Evolutionary conservation across 1,284 basidiomycete species (phyloP).

Genomic region (Puccinia hordei): DNA sequence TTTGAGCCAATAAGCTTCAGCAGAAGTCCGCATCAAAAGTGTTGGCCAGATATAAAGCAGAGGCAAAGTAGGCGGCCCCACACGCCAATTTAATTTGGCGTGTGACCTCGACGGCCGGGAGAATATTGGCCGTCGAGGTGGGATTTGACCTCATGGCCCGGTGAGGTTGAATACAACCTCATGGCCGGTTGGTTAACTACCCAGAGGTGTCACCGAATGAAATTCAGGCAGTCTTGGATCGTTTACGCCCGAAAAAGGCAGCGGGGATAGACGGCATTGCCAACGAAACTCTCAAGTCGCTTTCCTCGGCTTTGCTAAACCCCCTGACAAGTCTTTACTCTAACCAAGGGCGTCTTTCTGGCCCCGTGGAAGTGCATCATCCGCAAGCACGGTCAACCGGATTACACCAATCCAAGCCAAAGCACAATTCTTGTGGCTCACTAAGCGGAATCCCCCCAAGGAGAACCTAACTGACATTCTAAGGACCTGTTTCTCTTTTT

Average conservation of each 20-base stretch:
- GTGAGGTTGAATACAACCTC: too few species aligned
- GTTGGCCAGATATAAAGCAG: too few species aligned
- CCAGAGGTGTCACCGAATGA: background rate
- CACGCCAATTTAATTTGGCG: too few species aligned
- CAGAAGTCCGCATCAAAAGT: too few species aligned
- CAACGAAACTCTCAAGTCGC: constrained; percentile 3
- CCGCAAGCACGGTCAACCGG: background rate
- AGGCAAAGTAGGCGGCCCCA: too few species aligned
- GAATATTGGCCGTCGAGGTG: too few species aligned
- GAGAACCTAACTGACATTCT: background rate
- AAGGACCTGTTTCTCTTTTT: background rate
- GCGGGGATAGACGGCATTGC: constrained; percentile 9
- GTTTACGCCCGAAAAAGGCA: background rate
- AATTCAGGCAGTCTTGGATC: background rate
- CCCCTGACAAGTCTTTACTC: too few species aligned
- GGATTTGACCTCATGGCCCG: too few species aligned
- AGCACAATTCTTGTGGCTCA: background rate
- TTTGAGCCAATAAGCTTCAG: too few species aligned
- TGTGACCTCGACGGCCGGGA: too few species aligned
- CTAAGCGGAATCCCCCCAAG: background rate
- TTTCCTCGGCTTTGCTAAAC: too few species aligned
- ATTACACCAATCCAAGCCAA: constrained; percentile 32
- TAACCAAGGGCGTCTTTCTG: background rate
- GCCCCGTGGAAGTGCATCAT: constrained; percentile 4
- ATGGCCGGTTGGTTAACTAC: background rate